Evolutionary conservation across 2,329 filamentous ascomycete genomes (phyloP), one percentile per base, ranked within the genome.

Genomic region (Hymenoscyphus fructigenus): DNA sequence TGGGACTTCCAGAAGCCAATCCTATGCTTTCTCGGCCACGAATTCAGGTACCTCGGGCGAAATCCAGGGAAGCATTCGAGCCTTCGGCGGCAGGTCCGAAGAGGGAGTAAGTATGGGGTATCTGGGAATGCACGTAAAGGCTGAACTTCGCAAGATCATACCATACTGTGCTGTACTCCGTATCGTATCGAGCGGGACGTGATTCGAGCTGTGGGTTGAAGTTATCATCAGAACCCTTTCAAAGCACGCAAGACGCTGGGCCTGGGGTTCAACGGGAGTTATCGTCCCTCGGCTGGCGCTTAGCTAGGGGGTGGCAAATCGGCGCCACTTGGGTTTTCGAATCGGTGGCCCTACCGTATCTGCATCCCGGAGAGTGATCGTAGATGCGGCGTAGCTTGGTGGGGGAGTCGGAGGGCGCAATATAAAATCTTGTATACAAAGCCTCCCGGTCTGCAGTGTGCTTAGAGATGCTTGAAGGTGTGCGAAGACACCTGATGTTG

Each of bases 401-500:
- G 47, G 12, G 23, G 20, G n/a, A 26, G n/a, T 26, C 47, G 14
- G 23, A 28, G 20, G 47, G 47, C 20, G 44, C 47, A 26, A 53
- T 53, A 53, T 26, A 23, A 53, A 23, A 26, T 23, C 20, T 23
- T 23, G 23, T 53, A 4, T 23, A 53, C 7, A 38, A 38, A 38
- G 36, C 36, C 36, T 17, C 15, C 14, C 20, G n/a, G 20, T 50
- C 44, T 23, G 57, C 57, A 32, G 57, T 59, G n/a, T 41, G 41
- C 15, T 29, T 50, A 41, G 15, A 6, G 41, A 53, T 23, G 32
- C n/a, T 26, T 50, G 26, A 41, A 17, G 26, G 7, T 58, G 10
- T 34, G 47, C 32, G 26, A 29, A 50, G 59, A 9, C 59, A 47
- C 59, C 44, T 60, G 59, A 60, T 60, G 9, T 41, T 28, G 26